Evolutionary conservation across 1,284 basidiomycete species (phyloP), one percentile per base, ranked within the genome.

Genomic region (Leccinum subfulvum): DNA sequence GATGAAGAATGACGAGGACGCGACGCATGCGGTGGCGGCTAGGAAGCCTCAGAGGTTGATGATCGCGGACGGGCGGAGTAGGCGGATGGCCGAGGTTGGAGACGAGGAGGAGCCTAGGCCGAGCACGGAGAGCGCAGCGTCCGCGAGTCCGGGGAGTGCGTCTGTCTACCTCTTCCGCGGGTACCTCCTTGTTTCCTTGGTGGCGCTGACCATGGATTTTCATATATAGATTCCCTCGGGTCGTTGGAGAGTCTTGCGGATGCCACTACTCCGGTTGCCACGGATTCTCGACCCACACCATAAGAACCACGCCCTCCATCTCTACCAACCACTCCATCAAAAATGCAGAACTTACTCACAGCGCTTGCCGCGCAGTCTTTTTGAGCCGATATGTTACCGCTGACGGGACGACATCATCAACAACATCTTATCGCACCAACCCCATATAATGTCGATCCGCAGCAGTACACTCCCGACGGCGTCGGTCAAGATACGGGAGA

Each of bases 291-390:
- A 41, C 57, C 61, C 9, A 23, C 41, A 3, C 35, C 37, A 2
- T 68, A 58, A 35, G 62, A 69, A 18, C 49, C 47, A 21, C 62
- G 30, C 60, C 59, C 52, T 2, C 3, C 56, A 16, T 80, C 81
- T 21, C 74, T 88, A 59, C 80, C 88, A 56, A 83, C 86, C 54
- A 84, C 85, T 0, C 89, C 90, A 0, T 77, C 78, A 1, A 88
- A 91, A 66, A 81, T 93, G 62, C 89, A 92, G 66, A 86, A 87
- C 66, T 79, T 94, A 56, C 78, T 93, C 58, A 82, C 85, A 37
- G 82, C 85, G 0, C 76, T 90, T 8, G 70, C 66, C 9, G 62
- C 62, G 21, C 68, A 69, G 56, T 62, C 71, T 0, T 64, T 73
- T 47, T 56, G 63, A 9, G 66, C 72, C 8, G 73, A 71, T 11